Percentiles rank a stretch among this genome's conserved stretches.
Conservation (phyloP, 495 filamentous ascomycete genomes). For the Aspergillus saccharolyticus region DNA sequence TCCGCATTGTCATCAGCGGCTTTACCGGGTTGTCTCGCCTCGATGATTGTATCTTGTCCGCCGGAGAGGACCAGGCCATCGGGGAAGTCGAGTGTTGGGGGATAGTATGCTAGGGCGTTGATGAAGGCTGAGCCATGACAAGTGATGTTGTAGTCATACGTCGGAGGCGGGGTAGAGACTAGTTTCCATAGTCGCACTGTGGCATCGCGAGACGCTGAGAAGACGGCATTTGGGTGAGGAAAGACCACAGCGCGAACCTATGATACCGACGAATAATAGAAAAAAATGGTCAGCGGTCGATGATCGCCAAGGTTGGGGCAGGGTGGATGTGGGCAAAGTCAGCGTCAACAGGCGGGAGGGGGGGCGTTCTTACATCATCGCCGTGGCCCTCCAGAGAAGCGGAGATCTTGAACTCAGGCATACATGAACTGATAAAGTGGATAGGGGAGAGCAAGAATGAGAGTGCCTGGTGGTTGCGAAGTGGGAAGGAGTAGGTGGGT, state of each 20-base stretch:
- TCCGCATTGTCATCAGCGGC: constrained; percentile 70
- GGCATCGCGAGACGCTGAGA: constrained; percentile 86
- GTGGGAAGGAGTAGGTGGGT: neutral
- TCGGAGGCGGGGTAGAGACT: constrained; percentile 57
- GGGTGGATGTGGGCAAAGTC: constrained; percentile 11
- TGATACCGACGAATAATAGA: constrained; percentile 1
- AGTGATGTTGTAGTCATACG: constrained; percentile 69
- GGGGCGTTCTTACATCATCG: constrained; percentile 64
- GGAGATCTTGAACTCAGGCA: constrained; percentile 73
- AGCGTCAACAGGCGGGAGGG: constrained; percentile 18
- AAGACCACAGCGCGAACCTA: constrained; percentile 89
- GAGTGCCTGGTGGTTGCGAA: neutral
- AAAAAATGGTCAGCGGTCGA: constrained; percentile 12
- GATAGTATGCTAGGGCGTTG: constrained; percentile 74
- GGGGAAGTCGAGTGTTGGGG: constrained; percentile 62
- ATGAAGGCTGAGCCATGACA: constrained; percentile 76
- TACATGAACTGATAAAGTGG: constrained; percentile 32
- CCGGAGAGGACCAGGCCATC: constrained; percentile 83
- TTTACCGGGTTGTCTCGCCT: constrained; percentile 67
- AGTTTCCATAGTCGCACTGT: constrained; percentile 85
- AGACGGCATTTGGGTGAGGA: constrained; percentile 62
- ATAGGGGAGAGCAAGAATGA: neutral
- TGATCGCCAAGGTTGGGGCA: constrained; percentile 1
- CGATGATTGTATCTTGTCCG: constrained; percentile 88
- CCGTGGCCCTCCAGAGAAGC: constrained; percentile 74